A percentile compares a stretch with the other conserved stretches of the same genome.
phyloP scores from a whole-genome alignment of 164 flowering plant genomes.

The Aristolochia californica region DNA sequence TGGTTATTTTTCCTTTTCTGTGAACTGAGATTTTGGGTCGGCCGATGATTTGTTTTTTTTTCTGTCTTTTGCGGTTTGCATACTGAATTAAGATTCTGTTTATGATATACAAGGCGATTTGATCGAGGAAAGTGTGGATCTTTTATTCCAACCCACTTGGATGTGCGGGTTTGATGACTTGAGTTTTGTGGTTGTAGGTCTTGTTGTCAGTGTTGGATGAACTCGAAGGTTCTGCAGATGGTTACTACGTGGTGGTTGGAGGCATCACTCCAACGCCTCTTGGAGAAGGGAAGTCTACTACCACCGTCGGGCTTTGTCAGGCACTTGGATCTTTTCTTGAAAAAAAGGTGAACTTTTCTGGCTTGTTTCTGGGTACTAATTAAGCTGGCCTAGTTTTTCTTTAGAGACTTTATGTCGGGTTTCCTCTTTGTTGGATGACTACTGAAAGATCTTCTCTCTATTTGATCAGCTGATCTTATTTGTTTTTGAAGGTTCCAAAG shows the following conservation, averaged over 20 bases:
- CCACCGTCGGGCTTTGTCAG: slow-evolving; percentile 97
- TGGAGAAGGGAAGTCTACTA: slow-evolving; percentile 98
- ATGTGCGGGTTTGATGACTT: not conserved
- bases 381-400: no score
- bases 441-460: no score
- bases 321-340: slow-evolving; percentile 92
- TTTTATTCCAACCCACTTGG: not conserved
- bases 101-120: not conserved
- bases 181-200: slow-evolving; percentile 32
- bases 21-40: not conserved
- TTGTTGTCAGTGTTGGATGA: slow-evolving; percentile 77
- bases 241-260: slow-evolving; percentile 96
- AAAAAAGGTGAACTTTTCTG: slow-evolving; percentile 60
- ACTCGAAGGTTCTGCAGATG: slow-evolving; percentile 61
- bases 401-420: no score
- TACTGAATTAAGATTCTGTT: not conserved
- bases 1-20: no score
- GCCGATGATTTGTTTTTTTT: no score
- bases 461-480: no score
- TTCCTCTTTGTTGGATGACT: no score
- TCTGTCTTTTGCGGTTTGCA: not conserved
- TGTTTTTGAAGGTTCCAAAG: no score
- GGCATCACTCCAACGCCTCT: slow-evolving; percentile 99
- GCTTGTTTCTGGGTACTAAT: no score
- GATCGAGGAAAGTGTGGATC: not conserved